These are phyloP conservation scores for Malus asiatica DNA, from an alignment of 306 rosid genomes.

Conservation along the genomic window DNA sequence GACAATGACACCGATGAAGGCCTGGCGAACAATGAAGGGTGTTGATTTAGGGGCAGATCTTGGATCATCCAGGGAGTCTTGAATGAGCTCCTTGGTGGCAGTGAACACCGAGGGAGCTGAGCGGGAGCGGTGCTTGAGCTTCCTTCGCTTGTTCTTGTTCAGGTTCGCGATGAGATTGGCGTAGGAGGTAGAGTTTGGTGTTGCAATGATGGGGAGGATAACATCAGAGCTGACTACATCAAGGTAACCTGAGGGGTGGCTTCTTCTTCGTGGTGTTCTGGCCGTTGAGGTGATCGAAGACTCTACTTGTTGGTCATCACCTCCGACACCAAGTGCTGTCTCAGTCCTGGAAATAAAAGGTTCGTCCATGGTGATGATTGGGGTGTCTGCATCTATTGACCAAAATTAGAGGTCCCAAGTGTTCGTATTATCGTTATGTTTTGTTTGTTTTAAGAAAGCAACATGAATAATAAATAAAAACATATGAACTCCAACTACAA, in stretches of 20 bases:
- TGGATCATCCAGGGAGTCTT: slow-evolving; percentile 25
- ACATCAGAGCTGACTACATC: slow-evolving; percentile 34
- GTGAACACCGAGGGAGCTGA: slow-evolving; percentile 55
- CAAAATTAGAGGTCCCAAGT: not conserved
- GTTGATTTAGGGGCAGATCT: slow-evolving; percentile 9
- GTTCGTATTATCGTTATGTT: not conserved
- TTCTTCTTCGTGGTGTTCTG: slow-evolving; percentile 25
- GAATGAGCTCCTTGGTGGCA: not conserved
- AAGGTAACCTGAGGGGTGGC: slow-evolving; percentile 12
- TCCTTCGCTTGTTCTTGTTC: slow-evolving; percentile 20
- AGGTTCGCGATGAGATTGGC: slow-evolving; percentile 39
- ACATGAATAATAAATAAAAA: not conserved
- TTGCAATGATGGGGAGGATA: slow-evolving; percentile 23
- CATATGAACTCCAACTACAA: slow-evolving; percentile 7
- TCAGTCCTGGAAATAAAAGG: slow-evolving; percentile 25
- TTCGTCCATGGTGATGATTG: slow-evolving; percentile 32
- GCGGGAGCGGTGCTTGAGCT: slow-evolving; percentile 35
- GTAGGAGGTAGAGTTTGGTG: slow-evolving; percentile 28
- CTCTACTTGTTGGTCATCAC: slow-evolving; percentile 4
- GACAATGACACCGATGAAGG: slow-evolving; percentile 33
- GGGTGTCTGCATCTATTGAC: not conserved
- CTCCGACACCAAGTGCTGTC: not conserved
- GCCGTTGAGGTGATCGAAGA: not conserved
- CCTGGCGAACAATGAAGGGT: slow-evolving; percentile 26
- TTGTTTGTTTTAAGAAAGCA: not conserved